phyloP scores from a whole-genome alignment of 1,139 yeast species.

The Blastobotrys indianensis region DNA sequence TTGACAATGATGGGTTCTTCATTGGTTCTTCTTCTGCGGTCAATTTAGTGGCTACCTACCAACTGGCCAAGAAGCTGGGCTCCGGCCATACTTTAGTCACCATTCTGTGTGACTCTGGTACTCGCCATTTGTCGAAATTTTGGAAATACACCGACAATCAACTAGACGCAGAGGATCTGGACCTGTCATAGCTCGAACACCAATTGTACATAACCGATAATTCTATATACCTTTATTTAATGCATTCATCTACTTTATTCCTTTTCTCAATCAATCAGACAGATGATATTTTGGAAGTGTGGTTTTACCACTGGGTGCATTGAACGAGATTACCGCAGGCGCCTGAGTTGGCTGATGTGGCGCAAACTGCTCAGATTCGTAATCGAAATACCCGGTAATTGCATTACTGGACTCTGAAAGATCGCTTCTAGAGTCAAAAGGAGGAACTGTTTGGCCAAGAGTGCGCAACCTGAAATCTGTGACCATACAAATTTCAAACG shows the following conservation, averaged over 20 bases:
- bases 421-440: too few relatives aligned
- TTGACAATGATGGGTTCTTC: conserved; percentile 80
- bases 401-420: too few relatives aligned
- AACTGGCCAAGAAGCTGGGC: conserved; percentile 49
- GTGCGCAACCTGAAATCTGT: too few relatives aligned
- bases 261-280: neutral
- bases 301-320: too few relatives aligned
- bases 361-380: too few relatives aligned
- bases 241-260: neutral
- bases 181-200: neutral
- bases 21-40: conserved; percentile 91
- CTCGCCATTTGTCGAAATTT: conserved; percentile 83
- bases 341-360: too few relatives aligned
- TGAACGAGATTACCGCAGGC: too few relatives aligned
- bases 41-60: conserved; percentile 84
- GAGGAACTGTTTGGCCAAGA: too few relatives aligned
- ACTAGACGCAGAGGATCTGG: conserved; percentile 41
- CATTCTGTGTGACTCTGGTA: conserved; percentile 91
- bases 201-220: neutral
- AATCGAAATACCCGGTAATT: too few relatives aligned
- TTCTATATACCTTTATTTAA: neutral
- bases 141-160: conserved; percentile 50
- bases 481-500: too few relatives aligned
- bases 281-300: neutral
- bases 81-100: conserved; percentile 74